phyloP scores from a whole-genome alignment of 257 asterid species.

The Sherardia arvensis region DNA sequence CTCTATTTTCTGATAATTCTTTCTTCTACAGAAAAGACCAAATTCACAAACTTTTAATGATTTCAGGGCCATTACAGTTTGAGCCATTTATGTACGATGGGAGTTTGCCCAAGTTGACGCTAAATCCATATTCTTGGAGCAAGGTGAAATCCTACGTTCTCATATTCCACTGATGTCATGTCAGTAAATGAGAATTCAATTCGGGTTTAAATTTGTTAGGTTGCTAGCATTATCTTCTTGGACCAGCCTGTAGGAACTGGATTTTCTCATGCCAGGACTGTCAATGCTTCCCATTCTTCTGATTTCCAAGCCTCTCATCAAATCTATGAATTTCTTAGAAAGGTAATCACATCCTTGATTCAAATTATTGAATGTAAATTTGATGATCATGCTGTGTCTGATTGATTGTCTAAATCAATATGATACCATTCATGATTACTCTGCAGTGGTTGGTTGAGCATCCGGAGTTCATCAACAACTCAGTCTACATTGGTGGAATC shows the following conservation, averaged over 20 bases:
- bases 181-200: too few species aligned
- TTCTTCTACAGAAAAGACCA: not conserved
- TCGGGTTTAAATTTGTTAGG: slow-evolving; percentile 1
- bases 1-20: not conserved
- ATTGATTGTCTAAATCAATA: not conserved
- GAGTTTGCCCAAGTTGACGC: slow-evolving; percentile 15
- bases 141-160: slow-evolving; percentile 10
- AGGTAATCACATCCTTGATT: slow-evolving; percentile 11
- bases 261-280: slow-evolving; percentile 24
- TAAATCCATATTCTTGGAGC: slow-evolving; percentile 22
- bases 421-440: not conserved
- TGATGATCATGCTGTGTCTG: not conserved
- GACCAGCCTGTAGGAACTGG: slow-evolving; percentile 25
- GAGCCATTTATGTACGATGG: slow-evolving; percentile 13
- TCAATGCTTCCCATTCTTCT: slow-evolving; percentile 11
- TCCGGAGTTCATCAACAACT: slow-evolving; percentile 15
- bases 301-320: slow-evolving; percentile 9
- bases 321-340: slow-evolving; percentile 20
- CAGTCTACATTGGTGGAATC: slow-evolving; percentile 22
- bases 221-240: slow-evolving; percentile 19
- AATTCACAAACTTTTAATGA: not conserved
- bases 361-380: too few species aligned
- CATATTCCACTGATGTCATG: not conserved
- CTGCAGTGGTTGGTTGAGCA: slow-evolving; percentile 20
- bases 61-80: slow-evolving; percentile 19